Conservation (phyloP, 768 basidiomycete species). For the Mycena olivaceomarginata region DNA sequence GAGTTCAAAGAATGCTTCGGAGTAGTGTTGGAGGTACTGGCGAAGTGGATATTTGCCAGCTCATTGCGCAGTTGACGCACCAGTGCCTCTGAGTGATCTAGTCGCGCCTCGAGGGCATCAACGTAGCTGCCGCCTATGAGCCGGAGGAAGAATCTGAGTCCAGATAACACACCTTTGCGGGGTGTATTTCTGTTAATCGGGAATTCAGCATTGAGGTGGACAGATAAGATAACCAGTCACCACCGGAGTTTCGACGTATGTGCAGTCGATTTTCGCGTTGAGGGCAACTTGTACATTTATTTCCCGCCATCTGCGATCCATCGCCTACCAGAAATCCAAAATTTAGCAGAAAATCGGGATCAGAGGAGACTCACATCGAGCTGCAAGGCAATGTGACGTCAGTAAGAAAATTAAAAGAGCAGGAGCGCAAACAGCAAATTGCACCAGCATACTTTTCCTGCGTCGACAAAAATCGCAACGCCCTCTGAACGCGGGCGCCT, state of each 20-base stretch:
- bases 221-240: background rate
- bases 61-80: constrained; percentile 14
- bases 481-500: background rate
- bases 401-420: background rate
- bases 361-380: background rate
- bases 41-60: constrained; percentile 8
- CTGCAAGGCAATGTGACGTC: background rate
- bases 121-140: constrained; percentile 12
- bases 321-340: constrained; percentile 4
- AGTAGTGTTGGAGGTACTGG: background rate
- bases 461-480: constrained; percentile 10
- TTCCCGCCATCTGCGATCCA: background rate
- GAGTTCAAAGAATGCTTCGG: background rate
- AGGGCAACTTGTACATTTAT: background rate
- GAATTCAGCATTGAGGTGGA: background rate
- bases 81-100: constrained; percentile 18
- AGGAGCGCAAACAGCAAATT: background rate
- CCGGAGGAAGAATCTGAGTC: background rate
- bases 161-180: background rate
- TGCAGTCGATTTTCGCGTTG: background rate
- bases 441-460: background rate
- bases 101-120: constrained; percentile 22
- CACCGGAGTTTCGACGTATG: background rate
- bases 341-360: background rate
- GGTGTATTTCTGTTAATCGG: background rate